A percentile compares a stretch with the other conserved stretches of the same genome.
These are phyloP conservation scores for Pistacia atlantica DNA, from an alignment of 345 rosid species.

Conservation along the genomic window DNA sequence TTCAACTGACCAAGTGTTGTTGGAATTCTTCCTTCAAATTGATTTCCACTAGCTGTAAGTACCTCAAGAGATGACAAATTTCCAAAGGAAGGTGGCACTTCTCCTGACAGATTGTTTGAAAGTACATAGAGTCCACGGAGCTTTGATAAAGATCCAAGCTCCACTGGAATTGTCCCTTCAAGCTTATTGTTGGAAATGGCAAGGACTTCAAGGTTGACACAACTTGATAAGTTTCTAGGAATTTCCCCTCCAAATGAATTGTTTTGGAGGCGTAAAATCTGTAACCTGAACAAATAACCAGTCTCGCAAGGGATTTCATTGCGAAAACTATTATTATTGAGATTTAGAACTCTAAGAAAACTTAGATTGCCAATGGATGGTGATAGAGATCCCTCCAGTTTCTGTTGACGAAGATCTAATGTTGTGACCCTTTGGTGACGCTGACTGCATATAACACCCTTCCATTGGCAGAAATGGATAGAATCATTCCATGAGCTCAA, in stretches of 20 bases:
- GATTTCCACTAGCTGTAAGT: background rate
- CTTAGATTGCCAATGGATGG: background rate
- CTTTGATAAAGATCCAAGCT: constrained; percentile 16
- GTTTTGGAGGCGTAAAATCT: background rate
- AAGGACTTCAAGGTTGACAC: background rate
- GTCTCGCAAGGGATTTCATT: constrained; percentile 16
- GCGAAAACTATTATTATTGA: constrained; percentile 8
- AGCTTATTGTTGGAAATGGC: constrained; percentile 6
- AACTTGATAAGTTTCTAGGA: constrained; percentile 10
- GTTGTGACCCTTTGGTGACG: background rate
- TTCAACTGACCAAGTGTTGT: background rate
- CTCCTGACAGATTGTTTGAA: constrained; percentile 15
- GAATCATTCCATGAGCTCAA: constrained; percentile 3
- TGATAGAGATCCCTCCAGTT: background rate
- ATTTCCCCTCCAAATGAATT: constrained; percentile 16
- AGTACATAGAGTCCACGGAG: background rate
- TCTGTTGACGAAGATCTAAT: background rate
- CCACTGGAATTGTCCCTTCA: constrained; percentile 10
- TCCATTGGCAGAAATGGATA: too few species aligned
- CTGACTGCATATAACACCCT: background rate
- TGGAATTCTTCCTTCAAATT: background rate
- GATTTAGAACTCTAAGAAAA: constrained; percentile 5
- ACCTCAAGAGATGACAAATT: constrained; percentile 24
- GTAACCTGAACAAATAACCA: constrained; percentile 4
- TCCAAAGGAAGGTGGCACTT: constrained; percentile 10